These are phyloP conservation scores for Rhodotorula paludigena DNA, from an alignment of 768 basidiomycete genomes.

Conservation along the genomic window DNA sequence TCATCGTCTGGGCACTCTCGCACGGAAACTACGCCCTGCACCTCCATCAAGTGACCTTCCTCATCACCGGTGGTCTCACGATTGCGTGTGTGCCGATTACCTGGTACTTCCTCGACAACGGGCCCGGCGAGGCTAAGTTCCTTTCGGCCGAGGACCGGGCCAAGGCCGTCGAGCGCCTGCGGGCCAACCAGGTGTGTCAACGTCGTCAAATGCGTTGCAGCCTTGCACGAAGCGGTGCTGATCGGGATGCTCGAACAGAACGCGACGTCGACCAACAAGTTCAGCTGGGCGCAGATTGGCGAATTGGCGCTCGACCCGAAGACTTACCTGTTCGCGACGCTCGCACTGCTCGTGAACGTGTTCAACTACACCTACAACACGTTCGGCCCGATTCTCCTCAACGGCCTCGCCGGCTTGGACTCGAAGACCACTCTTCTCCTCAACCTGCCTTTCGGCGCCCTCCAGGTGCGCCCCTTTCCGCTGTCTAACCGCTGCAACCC, in stretches of 20 bases:
- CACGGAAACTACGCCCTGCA: constrained; percentile 13
- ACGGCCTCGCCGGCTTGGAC: constrained; percentile 30
- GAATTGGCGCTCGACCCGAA: constrained; percentile 37
- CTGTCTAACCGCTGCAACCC: too few relatives aligned
- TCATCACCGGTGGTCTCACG: constrained; percentile 35
- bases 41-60: constrained; percentile 40
- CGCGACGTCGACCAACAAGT: constrained; percentile 7
- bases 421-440: constrained; percentile 4
- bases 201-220: neutral
- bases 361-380: constrained; percentile 36
- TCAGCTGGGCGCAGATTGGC: constrained; percentile 31
- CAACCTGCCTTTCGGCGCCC: constrained; percentile 38
- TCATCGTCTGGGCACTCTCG: constrained; percentile 25
- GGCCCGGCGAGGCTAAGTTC: constrained; percentile 37
- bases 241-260: neutral
- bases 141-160: constrained; percentile 40
- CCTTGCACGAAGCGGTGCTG: neutral
- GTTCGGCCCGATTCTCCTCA: constrained; percentile 42
- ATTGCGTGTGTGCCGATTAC: constrained; percentile 25
- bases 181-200: constrained; percentile 31
- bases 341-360: constrained; percentile 37
- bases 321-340: constrained; percentile 33
- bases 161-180: constrained; percentile 41
- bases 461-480: too few relatives aligned
- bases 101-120: constrained; percentile 38